Base-by-base conservation (phyloP, 441 rosid species). In the Manihot esculenta region DNA sequence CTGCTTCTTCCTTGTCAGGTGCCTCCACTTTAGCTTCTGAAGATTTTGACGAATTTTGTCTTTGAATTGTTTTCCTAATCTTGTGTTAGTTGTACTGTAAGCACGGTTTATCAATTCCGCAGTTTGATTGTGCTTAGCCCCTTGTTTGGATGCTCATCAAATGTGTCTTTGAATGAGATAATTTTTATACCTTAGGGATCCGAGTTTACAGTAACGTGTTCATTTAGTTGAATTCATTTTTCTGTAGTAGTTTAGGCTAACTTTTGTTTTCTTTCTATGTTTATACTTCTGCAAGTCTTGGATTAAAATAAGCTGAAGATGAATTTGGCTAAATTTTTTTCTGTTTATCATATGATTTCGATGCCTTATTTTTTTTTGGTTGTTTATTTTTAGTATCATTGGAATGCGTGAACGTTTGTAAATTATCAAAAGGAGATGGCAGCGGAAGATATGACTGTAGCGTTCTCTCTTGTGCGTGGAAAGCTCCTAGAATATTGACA, bases 381-480 rank as follows among this genome's bases (percentile, higher is more conserved):
- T 61, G 14, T 51, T 53, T 14, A 62, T 57, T 78, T 82, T 77
- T 78, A 92, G 99, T 90, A 53, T 82, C 93, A 15, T 85, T 91
- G 78, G 98, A 92, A 85, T 95, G 94, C 73, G 91, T 88, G 81
- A 94, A 83, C 79, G 50, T 82, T 74, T 89, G 97, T 77, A 90
- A 92, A 79, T 70, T 90, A 58, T 76, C 84, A 13, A 87, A 89
- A 81, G 91, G 97, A 71, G 96, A 87, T 20, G 91, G 76, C 51
- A 79, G 76, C 70, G 93, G 83, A 50, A 90, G 90, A 83, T 82
- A 79, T 54, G 97, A 87, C 74, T 92, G 96, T 81, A 88, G 73
- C 64, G 84, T 85, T 55, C 84, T 95, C 59, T 92, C 97, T 1
- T 90, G 97, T 73, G 96, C 97, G 55, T 91, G 93, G 96, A 92